These are phyloP conservation scores for Wallacemonas sp. DNA, from an alignment of 208 protist species.

Conservation along the genomic window DNA sequence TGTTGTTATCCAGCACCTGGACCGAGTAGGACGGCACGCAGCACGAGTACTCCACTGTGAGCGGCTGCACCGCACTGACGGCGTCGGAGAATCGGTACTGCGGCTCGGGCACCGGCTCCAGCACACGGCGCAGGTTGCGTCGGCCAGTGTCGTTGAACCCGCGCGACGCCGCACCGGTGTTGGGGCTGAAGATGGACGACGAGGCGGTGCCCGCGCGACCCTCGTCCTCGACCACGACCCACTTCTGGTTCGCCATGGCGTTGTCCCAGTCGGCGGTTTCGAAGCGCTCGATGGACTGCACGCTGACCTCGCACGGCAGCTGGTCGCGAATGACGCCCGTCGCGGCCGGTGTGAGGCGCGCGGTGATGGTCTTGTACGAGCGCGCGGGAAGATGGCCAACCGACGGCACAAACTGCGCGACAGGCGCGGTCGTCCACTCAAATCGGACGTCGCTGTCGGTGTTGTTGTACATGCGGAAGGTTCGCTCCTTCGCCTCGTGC, in stretches of 20 bases:
- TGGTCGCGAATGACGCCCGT: slow-evolving; percentile 23
- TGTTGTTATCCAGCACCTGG: too few relatives aligned
- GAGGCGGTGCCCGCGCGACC: slow-evolving; percentile 12
- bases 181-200: slow-evolving; percentile 6
- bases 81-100: slow-evolving; percentile 41
- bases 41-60: slow-evolving; percentile 72
- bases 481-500: slow-evolving; percentile 47
- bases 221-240: slow-evolving; percentile 51
- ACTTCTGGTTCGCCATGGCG: slow-evolving; percentile 55
- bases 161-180: slow-evolving; percentile 9
- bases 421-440: slow-evolving; percentile 51
- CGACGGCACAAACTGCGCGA: slow-evolving; percentile 37
- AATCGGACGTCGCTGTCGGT: slow-evolving; percentile 73
- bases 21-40: slow-evolving; percentile 64
- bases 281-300: slow-evolving; percentile 30
- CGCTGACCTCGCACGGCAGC: slow-evolving; percentile 25
- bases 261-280: slow-evolving; percentile 68
- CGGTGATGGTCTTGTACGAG: slow-evolving; percentile 41
- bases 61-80: slow-evolving; percentile 41
- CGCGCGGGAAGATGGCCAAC: slow-evolving; percentile 69
- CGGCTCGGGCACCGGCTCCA: slow-evolving; percentile 79
- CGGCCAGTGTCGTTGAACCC: slow-evolving; percentile 24
- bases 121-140: slow-evolving; percentile 70
- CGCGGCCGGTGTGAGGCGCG: slow-evolving; percentile 34
- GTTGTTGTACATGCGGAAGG: slow-evolving; percentile 89